Conservation (phyloP, 2,329 filamentous ascomycete genomes). For the Talaromyces sp. region DNA sequence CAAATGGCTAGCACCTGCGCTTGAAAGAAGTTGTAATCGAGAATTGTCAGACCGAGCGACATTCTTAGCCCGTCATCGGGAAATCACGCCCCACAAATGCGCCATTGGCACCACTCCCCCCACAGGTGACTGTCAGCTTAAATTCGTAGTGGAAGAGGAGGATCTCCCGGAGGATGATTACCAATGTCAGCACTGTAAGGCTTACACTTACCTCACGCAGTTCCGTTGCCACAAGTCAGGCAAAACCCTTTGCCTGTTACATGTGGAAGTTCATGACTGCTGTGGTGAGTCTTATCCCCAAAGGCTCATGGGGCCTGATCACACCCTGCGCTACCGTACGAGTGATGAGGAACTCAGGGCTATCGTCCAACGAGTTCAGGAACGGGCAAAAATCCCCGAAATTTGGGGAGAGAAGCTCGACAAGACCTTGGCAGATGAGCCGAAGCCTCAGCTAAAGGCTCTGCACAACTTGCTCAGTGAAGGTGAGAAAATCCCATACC, state of each 20-base stretch:
- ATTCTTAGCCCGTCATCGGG: constrained; percentile 69
- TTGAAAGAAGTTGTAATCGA: constrained; percentile 74
- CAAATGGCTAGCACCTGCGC: constrained; percentile 89
- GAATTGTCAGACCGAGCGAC: constrained; percentile 69
- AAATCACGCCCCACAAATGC: constrained; percentile 58
- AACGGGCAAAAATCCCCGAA: constrained; percentile 84
- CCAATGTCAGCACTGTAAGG: constrained; percentile 88
- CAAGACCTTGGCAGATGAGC: constrained; percentile 78
- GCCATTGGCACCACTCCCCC: constrained; percentile 51
- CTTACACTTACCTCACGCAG: constrained; percentile 86
- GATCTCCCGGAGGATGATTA: constrained; percentile 90
- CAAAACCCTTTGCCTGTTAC: constrained; percentile 79
- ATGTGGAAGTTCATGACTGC: constrained; percentile 79
- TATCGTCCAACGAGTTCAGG: constrained; percentile 74
- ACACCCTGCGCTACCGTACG: constrained; percentile 77
- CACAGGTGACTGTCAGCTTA: constrained; percentile 57
- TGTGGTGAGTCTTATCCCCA: constrained; percentile 70
- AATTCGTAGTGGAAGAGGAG: constrained; percentile 67
- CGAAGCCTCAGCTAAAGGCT: constrained; percentile 81
- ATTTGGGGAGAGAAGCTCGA: constrained; percentile 89
- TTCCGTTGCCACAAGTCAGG: constrained; percentile 82
- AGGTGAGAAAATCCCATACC: constrained; percentile 94
- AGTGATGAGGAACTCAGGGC: constrained; percentile 69
- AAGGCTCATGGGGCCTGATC: constrained; percentile 69
- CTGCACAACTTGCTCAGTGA: constrained; percentile 83